Conservation (phyloP, 1,284 basidiomycete genomes). For the Ceratobasidium sp. region DNA sequence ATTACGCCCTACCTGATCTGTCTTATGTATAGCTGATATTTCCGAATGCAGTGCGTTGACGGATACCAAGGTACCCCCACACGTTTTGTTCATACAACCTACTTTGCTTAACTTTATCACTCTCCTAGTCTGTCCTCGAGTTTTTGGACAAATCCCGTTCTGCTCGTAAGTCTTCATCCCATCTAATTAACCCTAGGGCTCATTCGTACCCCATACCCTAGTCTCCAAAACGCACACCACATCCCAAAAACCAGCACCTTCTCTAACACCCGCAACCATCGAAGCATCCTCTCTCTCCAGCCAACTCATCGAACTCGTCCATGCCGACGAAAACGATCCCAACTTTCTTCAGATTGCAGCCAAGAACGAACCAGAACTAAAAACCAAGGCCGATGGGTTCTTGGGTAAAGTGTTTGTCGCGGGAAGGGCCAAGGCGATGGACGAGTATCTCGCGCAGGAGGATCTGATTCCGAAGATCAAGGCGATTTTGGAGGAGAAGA, state of each 20-base stretch:
- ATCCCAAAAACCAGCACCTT: constrained; percentile 77
- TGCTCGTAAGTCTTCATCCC: constrained; percentile 26
- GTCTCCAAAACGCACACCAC: constrained; percentile 75
- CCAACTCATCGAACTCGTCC: constrained; percentile 73
- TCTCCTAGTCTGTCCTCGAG: constrained; percentile 74
- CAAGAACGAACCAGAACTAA: constrained; percentile 56
- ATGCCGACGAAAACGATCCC: constrained; percentile 64
- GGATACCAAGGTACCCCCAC: constrained; percentile 77
- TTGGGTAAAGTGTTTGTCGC: constrained; percentile 66
- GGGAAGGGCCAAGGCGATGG: constrained; percentile 67
- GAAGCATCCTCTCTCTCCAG: constrained; percentile 72
- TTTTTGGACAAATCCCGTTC: constrained; percentile 87
- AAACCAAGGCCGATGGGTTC: constrained; percentile 53
- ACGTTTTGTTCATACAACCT: constrained; percentile 31
- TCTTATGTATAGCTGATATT: neutral
- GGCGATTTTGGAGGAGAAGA: constrained; percentile 60
- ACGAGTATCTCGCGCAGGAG: constrained; percentile 59
- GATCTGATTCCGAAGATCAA: constrained; percentile 54
- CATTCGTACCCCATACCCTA: constrained; percentile 50
- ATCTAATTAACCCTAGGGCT: too few relatives aligned
- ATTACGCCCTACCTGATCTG: neutral
- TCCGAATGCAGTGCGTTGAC: constrained; percentile 74
- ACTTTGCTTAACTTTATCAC: constrained; percentile 43
- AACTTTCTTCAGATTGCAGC: constrained; percentile 61
- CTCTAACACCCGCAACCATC: constrained; percentile 83